phyloP scores from a whole-genome alignment of 805 yeast genomes.

The Nakazawaea ernobii region DNA sequence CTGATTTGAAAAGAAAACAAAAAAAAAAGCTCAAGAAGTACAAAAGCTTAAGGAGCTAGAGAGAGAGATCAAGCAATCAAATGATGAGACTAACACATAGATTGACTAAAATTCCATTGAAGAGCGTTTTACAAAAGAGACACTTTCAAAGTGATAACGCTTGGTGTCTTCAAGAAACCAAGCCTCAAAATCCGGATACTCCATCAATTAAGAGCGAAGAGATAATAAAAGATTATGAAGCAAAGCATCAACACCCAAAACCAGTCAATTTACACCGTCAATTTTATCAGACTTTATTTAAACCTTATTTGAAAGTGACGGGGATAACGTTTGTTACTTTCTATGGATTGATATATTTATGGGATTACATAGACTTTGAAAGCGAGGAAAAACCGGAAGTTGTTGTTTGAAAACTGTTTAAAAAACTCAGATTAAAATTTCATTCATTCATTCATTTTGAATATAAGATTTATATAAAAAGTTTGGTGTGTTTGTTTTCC shows the following conservation, averaged over 20 bases:
- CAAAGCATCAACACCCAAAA: slow-evolving; percentile 9
- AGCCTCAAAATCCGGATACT: too few relatives aligned
- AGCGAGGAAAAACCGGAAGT: slow-evolving; percentile 12
- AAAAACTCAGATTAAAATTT: neutral
- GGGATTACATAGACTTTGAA: slow-evolving; percentile 34
- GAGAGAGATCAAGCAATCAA: too few relatives aligned
- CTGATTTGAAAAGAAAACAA: too few relatives aligned
- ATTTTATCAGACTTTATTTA: slow-evolving; percentile 42
- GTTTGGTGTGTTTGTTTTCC: too few relatives aligned
- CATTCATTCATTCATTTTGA: slow-evolving; percentile 10
- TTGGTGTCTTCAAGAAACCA: neutral
- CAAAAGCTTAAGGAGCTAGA: too few relatives aligned
- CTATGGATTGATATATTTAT: slow-evolving; percentile 36
- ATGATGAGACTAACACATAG: too few relatives aligned
- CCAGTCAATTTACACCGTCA: slow-evolving; percentile 4
- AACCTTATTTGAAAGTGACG: slow-evolving; percentile 40
- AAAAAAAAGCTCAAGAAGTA: too few relatives aligned
- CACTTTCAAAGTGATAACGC: too few relatives aligned
- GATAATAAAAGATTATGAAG: slow-evolving; percentile 1
- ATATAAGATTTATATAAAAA: neutral
- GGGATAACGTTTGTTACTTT: slow-evolving; percentile 39
- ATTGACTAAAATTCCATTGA: too few relatives aligned
- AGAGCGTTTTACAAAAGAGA: neutral
- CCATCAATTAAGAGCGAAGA: slow-evolving; percentile 1
- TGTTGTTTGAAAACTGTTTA: neutral